Conservation (phyloP, 106 monocot genomes). For the Dioscorea zingiberensis region DNA sequence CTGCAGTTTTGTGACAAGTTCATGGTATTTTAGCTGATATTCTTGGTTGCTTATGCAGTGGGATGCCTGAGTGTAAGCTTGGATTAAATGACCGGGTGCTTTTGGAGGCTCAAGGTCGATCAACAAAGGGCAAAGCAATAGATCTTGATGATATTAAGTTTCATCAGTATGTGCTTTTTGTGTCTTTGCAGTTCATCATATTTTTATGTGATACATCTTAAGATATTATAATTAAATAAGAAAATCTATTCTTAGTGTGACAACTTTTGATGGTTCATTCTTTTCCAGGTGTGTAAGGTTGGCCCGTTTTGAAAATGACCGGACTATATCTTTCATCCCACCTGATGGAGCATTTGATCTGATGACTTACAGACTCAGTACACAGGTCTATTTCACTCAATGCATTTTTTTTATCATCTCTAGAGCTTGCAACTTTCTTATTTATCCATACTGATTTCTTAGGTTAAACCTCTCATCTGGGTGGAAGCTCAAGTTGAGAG, state of each 20-base stretch:
- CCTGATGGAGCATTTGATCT: constrained; percentile 97
- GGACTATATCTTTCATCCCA: constrained; percentile 99
- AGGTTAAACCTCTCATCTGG: constrained; percentile 97
- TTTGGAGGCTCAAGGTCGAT: constrained; percentile 91
- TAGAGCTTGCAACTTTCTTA: background rate
- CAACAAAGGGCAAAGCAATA: constrained; percentile 96
- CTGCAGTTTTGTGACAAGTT: no score
- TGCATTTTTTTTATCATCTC: background rate
- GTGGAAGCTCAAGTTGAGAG: constrained; percentile 95
- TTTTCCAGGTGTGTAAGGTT: constrained; percentile 77
- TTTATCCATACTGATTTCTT: background rate
- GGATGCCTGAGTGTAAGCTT: constrained; percentile 98
- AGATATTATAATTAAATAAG: background rate
- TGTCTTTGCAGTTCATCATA: background rate
- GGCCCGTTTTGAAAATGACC: constrained; percentile 99
- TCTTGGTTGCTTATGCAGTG: constrained; percentile 43
- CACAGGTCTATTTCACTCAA: constrained; percentile 48
- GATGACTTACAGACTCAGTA: constrained; percentile 97
- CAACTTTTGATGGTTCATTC: background rate
- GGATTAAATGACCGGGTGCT: constrained; percentile 93
- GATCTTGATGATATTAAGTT: constrained; percentile 99
- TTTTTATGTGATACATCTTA: background rate
- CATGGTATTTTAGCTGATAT: no score
- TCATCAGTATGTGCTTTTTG: constrained; percentile 59
- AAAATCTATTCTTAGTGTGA: background rate